Conservation (phyloP, 306 rosid species). For the Castanospermum australe region DNA sequence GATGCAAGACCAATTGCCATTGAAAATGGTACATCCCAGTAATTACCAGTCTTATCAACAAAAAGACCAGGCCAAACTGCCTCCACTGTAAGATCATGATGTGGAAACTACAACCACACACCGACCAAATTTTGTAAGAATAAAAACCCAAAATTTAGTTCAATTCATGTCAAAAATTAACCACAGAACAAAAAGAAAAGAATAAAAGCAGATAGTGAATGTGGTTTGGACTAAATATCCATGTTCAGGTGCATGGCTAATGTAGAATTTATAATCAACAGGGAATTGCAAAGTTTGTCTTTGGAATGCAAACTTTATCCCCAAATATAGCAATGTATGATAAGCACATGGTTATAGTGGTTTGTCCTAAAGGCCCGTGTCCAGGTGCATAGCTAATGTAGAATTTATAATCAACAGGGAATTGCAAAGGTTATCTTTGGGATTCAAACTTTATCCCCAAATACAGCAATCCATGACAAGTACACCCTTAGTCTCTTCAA, state of each 20-base stretch:
- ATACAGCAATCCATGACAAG: not conserved
- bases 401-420: not conserved
- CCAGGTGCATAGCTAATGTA: not conserved
- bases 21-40: constrained; percentile 89
- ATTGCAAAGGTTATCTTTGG: not conserved
- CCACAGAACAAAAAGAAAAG: not conserved
- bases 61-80: constrained; percentile 89
- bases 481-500: not conserved
- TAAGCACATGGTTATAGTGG: too few relatives aligned
- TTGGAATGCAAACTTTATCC: constrained; percentile 14
- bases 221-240: not conserved
- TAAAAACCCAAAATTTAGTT: not conserved
- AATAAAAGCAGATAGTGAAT: not conserved
- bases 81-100: constrained; percentile 72
- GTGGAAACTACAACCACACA: constrained; percentile 62
- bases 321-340: not conserved
- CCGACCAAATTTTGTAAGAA: constrained; percentile 16
- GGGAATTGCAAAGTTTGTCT: not conserved
- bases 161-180: constrained; percentile 3
- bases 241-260: not conserved
- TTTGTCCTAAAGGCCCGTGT: too few relatives aligned
- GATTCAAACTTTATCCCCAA: constrained; percentile 14
- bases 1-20: constrained; percentile 78
- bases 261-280: not conserved
- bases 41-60: constrained; percentile 66